Conservation (phyloP, 805 yeast species). For the Lipomyces oligophaga region DNA sequence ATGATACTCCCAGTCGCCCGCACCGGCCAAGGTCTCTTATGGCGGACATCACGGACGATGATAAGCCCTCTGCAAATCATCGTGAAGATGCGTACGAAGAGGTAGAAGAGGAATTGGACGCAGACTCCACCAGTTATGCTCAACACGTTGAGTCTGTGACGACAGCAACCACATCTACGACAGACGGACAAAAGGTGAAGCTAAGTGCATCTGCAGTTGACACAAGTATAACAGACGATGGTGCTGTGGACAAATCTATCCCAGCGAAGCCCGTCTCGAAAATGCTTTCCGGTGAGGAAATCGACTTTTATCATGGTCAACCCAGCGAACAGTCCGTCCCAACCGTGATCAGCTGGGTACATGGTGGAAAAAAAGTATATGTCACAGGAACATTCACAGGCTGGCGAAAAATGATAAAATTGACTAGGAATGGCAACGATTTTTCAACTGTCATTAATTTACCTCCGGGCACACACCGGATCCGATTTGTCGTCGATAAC, state of each 20-base stretch:
- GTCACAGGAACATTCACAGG: constrained; percentile 98
- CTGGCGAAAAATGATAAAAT: constrained; percentile 96
- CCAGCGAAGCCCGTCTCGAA: constrained; percentile 35
- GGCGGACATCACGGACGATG: constrained; percentile 6
- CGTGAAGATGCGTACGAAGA: constrained; percentile 10
- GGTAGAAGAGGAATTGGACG: constrained; percentile 11
- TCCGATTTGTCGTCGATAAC: constrained; percentile 90
- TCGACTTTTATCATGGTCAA: constrained; percentile 32
- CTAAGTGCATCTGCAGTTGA: constrained; percentile 13
- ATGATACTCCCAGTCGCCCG: background rate
- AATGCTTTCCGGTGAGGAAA: constrained; percentile 37
- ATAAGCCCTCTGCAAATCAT: constrained; percentile 21
- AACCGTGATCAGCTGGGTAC: constrained; percentile 82
- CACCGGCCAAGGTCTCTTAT: background rate
- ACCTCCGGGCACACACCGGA: constrained; percentile 89
- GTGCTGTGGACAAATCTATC: constrained; percentile 31
- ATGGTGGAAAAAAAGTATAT: constrained; percentile 93
- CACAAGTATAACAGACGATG: constrained; percentile 9
- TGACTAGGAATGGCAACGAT: constrained; percentile 39
- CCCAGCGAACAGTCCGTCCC: constrained; percentile 36
- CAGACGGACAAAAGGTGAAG: constrained; percentile 4
- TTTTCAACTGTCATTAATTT: constrained; percentile 68
- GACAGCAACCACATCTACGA: background rate
- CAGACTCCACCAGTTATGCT: background rate
- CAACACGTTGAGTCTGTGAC: constrained; percentile 4